A percentile compares a stretch with the other conserved stretches of the same genome.
Evolutionary conservation across 495 filamentous ascomycete genomes (phyloP).

Genomic region (Lophiostoma macrostomum): DNA sequence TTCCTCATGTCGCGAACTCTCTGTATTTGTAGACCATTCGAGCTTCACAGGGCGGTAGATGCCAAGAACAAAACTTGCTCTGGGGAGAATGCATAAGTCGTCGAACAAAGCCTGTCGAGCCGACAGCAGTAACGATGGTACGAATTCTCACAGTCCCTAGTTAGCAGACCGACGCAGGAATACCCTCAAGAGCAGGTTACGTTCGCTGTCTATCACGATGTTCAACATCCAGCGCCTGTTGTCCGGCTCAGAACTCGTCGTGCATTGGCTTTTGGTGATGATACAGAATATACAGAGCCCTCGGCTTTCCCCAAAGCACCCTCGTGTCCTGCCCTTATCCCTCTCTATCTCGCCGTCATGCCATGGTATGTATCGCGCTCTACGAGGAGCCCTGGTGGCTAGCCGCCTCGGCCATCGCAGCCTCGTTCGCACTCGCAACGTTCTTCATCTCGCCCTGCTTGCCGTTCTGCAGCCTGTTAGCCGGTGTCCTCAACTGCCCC

Average conservation of each 20-base stretch:
- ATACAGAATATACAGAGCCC: conserved; percentile 34
- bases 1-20: too few relatives aligned
- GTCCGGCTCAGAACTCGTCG: not conserved
- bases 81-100: too few relatives aligned
- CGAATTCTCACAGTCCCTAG: too few relatives aligned
- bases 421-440: conserved; percentile 69
- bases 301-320: not conserved
- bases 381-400: conserved; percentile 3
- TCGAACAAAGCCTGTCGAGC: too few relatives aligned
- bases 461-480: conserved; percentile 65
- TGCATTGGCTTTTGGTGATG: conserved; percentile 27
- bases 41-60: too few relatives aligned
- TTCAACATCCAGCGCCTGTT: too few relatives aligned
- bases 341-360: not conserved
- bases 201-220: too few relatives aligned
- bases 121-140: too few relatives aligned
- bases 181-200: too few relatives aligned
- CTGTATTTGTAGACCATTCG: too few relatives aligned
- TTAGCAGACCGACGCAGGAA: too few relatives aligned
- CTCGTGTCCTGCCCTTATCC: not conserved
- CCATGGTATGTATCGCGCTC: not conserved
- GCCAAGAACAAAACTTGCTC: too few relatives aligned
- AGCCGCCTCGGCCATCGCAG: conserved; percentile 53
- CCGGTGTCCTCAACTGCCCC: conserved; percentile 4
- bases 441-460: conserved; percentile 87